Conservation (phyloP, 805 yeast species). For the Hanseniaspora osmophila region DNA sequence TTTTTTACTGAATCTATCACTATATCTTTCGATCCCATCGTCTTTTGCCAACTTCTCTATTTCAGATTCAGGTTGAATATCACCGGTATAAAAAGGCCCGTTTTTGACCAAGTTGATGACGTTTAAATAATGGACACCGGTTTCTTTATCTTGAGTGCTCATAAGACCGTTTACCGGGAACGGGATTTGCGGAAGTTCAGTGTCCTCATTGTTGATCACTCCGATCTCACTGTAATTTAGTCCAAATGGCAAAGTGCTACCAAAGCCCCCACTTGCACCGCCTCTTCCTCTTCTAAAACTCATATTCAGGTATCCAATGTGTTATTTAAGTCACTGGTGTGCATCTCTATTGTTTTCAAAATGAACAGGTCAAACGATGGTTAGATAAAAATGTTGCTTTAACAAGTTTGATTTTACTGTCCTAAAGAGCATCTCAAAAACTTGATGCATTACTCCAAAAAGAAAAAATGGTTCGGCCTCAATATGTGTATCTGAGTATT, state of each 20-base stretch:
- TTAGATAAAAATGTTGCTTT: too few species aligned
- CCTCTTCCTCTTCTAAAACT: constrained; percentile 38
- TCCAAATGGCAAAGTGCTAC: constrained; percentile 49
- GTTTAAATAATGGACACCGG: constrained; percentile 42
- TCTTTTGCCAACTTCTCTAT: constrained; percentile 15
- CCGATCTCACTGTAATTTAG: constrained; percentile 50
- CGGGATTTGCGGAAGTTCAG: constrained; percentile 28
- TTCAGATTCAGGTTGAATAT: constrained; percentile 3
- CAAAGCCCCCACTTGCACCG: constrained; percentile 26
- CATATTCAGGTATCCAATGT: constrained; percentile 30
- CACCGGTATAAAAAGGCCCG: constrained; percentile 4
- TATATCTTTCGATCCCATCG: constrained; percentile 70
- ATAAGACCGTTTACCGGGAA: constrained; percentile 55
- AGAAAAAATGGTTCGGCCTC: too few species aligned
- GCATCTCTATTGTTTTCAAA: too few species aligned
- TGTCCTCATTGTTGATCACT: constrained; percentile 23
- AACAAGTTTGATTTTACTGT: too few species aligned
- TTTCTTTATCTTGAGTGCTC: constrained; percentile 33
- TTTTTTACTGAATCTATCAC: constrained; percentile 57
- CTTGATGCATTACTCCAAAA: too few species aligned
- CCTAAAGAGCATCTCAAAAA: too few species aligned
- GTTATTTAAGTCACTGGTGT: too few species aligned
- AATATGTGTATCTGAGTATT: too few species aligned
- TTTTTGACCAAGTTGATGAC: constrained; percentile 40
- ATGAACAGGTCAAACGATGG: too few species aligned